Conservation (phyloP, 345 rosid genomes). For the Boechera retrofracta region DNA sequence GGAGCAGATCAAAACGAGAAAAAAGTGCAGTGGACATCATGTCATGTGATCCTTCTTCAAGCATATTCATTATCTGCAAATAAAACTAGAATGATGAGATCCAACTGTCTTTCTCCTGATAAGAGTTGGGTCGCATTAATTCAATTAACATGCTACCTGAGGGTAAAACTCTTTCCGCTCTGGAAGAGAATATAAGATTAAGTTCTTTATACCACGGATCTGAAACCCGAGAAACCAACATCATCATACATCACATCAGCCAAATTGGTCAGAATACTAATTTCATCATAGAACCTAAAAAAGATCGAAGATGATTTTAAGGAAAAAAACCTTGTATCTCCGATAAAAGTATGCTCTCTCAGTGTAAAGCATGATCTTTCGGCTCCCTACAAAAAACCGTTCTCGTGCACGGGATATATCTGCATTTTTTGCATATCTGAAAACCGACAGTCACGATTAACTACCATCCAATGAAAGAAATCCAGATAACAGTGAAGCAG, state of each 20-base stretch:
- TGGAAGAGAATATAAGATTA: constrained; percentile 88
- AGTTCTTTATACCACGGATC: constrained; percentile 86
- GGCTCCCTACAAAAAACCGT: constrained; percentile 70
- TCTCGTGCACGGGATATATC: constrained; percentile 82
- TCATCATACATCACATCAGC: neutral
- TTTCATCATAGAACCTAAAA: neutral
- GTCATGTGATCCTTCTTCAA: constrained; percentile 74
- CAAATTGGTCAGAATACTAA: neutral
- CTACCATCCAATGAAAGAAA: constrained; percentile 20
- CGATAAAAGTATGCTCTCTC: constrained; percentile 85
- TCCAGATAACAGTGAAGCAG: constrained; percentile 10
- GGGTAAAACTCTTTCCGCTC: constrained; percentile 94
- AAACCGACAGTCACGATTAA: constrained; percentile 16
- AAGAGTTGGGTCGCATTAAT: neutral
- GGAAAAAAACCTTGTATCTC: constrained; percentile 76
- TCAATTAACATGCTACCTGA: constrained; percentile 55
- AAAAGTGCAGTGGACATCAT: constrained; percentile 81
- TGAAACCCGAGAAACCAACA: constrained; percentile 42
- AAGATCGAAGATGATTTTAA: constrained; percentile 10
- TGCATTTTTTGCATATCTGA: constrained; percentile 70
- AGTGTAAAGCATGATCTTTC: constrained; percentile 87
- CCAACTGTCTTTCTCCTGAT: constrained; percentile 6
- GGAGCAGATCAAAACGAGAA: constrained; percentile 68
- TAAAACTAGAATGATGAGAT: constrained; percentile 24
- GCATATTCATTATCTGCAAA: constrained; percentile 84